Conservation (phyloP, 192 early-diverging fungal species). For the Coemansia sp. region DNA sequence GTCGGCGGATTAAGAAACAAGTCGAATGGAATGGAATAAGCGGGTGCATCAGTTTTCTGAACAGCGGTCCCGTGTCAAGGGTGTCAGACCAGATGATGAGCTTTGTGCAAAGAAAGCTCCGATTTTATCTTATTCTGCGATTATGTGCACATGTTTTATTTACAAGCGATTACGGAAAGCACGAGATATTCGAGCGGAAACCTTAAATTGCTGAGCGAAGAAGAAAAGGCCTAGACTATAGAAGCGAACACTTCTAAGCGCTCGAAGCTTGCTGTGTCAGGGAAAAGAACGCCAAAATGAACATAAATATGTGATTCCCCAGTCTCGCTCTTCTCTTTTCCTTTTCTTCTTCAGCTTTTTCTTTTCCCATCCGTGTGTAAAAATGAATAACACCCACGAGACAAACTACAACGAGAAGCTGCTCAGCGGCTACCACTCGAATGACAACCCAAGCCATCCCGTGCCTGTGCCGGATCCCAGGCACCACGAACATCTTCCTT, state of each 20-base stretch:
- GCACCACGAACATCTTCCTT: background rate
- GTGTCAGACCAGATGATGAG: background rate
- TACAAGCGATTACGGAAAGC: too few relatives aligned
- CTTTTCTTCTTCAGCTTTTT: background rate
- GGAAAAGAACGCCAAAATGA: too few relatives aligned
- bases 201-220: background rate
- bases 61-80: background rate
- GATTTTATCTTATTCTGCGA: background rate
- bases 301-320: too few relatives aligned
- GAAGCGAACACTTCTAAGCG: too few relatives aligned
- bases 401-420: slow-evolving; percentile 4
- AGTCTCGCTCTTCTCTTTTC: background rate
- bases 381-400: background rate
- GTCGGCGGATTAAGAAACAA: background rate
- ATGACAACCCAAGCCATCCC: background rate
- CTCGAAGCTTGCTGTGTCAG: background rate
- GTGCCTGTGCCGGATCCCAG: background rate
- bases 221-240: too few relatives aligned
- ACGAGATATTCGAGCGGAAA: background rate
- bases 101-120: background rate
- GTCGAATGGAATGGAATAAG: background rate
- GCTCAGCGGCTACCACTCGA: background rate
- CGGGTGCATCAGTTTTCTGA: background rate
- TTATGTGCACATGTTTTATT: background rate
- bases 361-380: background rate